Evolutionary conservation across 78 protist species (phyloP), one percentile per base, ranked within the genome.

Genomic region (Cavenderia fasciculata): DNA sequence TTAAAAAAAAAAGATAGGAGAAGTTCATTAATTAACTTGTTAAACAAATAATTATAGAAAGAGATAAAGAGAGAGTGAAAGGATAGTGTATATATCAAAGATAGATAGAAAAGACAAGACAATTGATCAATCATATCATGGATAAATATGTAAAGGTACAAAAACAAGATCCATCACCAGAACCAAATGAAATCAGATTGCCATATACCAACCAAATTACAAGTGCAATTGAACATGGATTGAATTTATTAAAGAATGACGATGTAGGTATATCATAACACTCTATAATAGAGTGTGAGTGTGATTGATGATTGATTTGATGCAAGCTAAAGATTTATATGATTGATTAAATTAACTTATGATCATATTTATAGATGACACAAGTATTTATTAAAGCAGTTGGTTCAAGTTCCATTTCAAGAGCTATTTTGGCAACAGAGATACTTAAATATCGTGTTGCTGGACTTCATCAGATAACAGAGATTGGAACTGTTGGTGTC

Each of bases 171-270:
- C 65, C 65, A 16, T 65, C 56, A 29, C 19, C 62, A 44, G 90
- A 82, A 68, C 70, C 90, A 57, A 82, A 82, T 82, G 90, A 82
- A 44, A 72, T 82, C 44, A 82, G 90, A 82, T 25, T 82, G 7
- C 57, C 69, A 34, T 31, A 51, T 21, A 38, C 59, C 33, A 82
- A 70, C 38, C 57, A 54, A 51, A 51, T 82, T 31, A 82, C 71
- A 57, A 21, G 46, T 23, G 49, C 90, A n/a, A 68, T 82, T 57
- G 90, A 82, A 68, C 59, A 65, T 68, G 90, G 90, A n/a, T 43
- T 82, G 31, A 63, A 56, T 44, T 43, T 82, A 27, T 68, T 82
- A 29, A 69, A 68, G 0, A 68, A 82, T 19, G 71, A 47, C 5
- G 57, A 69, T 33, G 77, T 19, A 49, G 11, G 33, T 29, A 61